Evolutionary conservation across 768 basidiomycete genomes (phyloP).

Genomic region (Exsudoporus frostii): DNA sequence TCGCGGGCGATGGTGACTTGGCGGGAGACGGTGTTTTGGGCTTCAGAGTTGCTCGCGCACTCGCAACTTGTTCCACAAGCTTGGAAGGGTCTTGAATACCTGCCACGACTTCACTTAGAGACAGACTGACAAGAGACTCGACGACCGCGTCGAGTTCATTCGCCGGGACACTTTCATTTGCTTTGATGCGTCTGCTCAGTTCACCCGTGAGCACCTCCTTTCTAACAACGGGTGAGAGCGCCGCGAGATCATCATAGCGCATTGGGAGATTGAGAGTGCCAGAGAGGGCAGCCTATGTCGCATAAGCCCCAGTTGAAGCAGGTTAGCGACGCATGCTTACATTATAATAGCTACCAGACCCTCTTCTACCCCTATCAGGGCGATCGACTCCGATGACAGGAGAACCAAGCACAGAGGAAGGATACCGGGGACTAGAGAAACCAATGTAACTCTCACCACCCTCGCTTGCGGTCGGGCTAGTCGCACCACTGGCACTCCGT

Average conservation of each 20-base stretch:
- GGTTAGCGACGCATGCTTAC: constrained; percentile 39
- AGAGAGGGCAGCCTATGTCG: constrained; percentile 66
- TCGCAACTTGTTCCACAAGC: constrained; percentile 61
- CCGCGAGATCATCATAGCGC: constrained; percentile 82
- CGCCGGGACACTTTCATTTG: constrained; percentile 48
- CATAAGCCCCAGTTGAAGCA: constrained; percentile 3
- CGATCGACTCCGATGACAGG: constrained; percentile 53
- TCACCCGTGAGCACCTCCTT: constrained; percentile 85
- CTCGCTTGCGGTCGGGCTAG: constrained; percentile 80
- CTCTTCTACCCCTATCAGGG: constrained; percentile 65
- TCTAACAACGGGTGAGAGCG: constrained; percentile 82
- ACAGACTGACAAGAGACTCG: constrained; percentile 64
- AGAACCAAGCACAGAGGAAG: constrained; percentile 50
- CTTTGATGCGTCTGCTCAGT: constrained; percentile 68
- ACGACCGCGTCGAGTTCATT: constrained; percentile 64
- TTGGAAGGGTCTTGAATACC: constrained; percentile 69
- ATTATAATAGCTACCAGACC: constrained; percentile 85
- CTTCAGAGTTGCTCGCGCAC: constrained; percentile 34
- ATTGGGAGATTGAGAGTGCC: constrained; percentile 80
- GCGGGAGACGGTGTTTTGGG: constrained; percentile 40
- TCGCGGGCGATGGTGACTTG: constrained; percentile 52
- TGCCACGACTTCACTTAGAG: constrained; percentile 73
- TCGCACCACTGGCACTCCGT: constrained; percentile 76
- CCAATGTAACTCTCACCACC: constrained; percentile 72
- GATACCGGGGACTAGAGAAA: constrained; percentile 70